Conservation (phyloP, 2,329 filamentous ascomycete genomes). For the Venturiaceae sp. region DNA sequence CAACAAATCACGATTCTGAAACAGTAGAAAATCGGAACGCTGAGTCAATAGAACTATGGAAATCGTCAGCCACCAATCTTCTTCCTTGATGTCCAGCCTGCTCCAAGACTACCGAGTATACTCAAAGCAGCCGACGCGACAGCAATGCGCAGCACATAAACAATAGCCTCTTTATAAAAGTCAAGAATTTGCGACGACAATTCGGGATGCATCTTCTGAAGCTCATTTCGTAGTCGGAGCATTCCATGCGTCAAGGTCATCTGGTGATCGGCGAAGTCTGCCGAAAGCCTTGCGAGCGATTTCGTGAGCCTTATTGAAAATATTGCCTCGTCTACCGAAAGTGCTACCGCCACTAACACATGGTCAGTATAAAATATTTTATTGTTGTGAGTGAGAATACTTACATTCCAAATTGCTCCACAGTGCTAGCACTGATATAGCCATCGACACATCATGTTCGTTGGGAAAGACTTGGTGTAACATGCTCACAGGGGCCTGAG, state of each 20-base stretch:
- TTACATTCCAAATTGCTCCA: background rate
- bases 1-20: no score
- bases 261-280: constrained; percentile 24
- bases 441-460: background rate
- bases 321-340: background rate
- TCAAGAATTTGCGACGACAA: background rate
- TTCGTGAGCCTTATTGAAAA: constrained; percentile 38
- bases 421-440: background rate
- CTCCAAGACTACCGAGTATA: background rate
- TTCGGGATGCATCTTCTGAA: background rate
- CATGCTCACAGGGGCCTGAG: constrained; percentile 28
- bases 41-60: no score
- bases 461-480: background rate
- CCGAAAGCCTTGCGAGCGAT: constrained; percentile 24
- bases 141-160: background rate
- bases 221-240: background rate
- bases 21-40: no score
- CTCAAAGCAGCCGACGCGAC: background rate
- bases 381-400: background rate
- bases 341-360: background rate
- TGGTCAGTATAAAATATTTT: background rate
- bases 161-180: background rate
- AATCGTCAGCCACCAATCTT: background rate
- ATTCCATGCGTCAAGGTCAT: background rate
- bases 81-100: background rate